Base-by-base conservation (phyloP, 805 yeast species). In the Candida succiphila region DNA sequence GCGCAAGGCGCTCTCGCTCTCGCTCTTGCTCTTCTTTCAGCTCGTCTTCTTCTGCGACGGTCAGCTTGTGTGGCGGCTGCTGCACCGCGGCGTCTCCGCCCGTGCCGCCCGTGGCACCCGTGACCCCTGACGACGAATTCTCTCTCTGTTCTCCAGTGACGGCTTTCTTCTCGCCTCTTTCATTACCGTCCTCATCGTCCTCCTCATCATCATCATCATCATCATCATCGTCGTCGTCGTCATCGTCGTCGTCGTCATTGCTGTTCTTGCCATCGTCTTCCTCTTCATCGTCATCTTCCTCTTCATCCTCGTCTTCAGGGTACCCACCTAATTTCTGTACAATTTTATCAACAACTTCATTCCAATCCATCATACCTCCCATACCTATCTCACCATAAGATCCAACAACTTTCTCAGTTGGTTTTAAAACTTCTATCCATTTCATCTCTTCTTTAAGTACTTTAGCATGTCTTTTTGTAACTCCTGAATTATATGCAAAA, bases 331-430 rank as follows among this genome's bases (percentile, higher is more conserved):
- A 43, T 42, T 70, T 72, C 43, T 65, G 48, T 3, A 71, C 76
- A 31, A 73, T 62, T 40, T 58, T 63, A 44, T 71, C 72, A 25
- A 72, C 79, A 35, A 73, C 63, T 46, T 88, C 96, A 53, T 85
- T 82, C 75, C 94, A 86, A 47, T 92, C 97, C 79, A 88, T 81
- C 97, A 92, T 92, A 35, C 98, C 97, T 31, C 98, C 97, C 86
- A 92, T 82, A n/a, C 97, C 97, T 36, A 92, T 87, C 47, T 89
- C 97, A 40, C 98, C 97, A 61, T 88, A 86, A 30, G 46, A 27
- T 36, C 94, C 86, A 50, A 82, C 67, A 76, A 89, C 95, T 56
- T 89, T 89, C 56, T 89, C 98, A 17, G 87, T 86, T 0, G 98
- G 98, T 53, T 79, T 81, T 51, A 92, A 67, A n/a, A 89, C 75